A percentile compares a stretch with the other conserved stretches of the same genome.
phyloP scores from a whole-genome alignment of 495 filamentous ascomycete genomes.

The Rhypophila decipiens region DNA sequence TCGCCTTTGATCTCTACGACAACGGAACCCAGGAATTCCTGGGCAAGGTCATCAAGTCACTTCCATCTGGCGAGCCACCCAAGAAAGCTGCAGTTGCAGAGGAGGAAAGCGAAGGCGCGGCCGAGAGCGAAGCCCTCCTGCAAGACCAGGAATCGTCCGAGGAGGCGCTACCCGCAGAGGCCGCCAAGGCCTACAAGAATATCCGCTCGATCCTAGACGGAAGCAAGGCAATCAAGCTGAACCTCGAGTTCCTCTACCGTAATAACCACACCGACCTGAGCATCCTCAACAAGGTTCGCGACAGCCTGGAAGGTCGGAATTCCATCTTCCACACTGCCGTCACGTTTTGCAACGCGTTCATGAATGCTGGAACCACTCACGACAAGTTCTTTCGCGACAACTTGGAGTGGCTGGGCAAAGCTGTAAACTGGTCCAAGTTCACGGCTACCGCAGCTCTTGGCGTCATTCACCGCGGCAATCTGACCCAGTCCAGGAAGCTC shows the following conservation, averaged over 20 bases:
- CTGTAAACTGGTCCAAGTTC: constrained; percentile 99
- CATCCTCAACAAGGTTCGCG: constrained; percentile 91
- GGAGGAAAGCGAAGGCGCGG: constrained; percentile 42
- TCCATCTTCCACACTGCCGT: constrained; percentile 98
- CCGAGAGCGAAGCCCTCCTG: constrained; percentile 41
- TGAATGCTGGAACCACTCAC: constrained; percentile 98
- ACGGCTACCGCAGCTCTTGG: constrained; percentile 94
- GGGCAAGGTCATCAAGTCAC: constrained; percentile 75
- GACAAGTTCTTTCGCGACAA: constrained; percentile 98
- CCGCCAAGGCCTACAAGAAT: constrained; percentile 60
- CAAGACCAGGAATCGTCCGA: constrained; percentile 29
- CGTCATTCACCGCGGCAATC: constrained; percentile 92
- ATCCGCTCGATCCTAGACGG: constrained; percentile 85
- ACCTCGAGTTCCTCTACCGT: constrained; percentile 91
- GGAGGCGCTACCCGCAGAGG: constrained; percentile 39
- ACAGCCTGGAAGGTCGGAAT: constrained; percentile 90
- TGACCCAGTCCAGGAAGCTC: constrained; percentile 86
- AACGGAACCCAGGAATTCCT: constrained; percentile 97
- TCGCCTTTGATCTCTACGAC: constrained; percentile 96
- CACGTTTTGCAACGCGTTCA: constrained; percentile 96
- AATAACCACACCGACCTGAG: constrained; percentile 78
- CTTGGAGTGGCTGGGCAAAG: constrained; percentile 95
- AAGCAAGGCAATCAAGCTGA: constrained; percentile 85
- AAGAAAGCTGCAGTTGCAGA: constrained; percentile 45
- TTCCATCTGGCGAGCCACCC: constrained; percentile 56